Base-by-base conservation (phyloP, 495 filamentous ascomycete genomes). In the Xylaria curta region DNA sequence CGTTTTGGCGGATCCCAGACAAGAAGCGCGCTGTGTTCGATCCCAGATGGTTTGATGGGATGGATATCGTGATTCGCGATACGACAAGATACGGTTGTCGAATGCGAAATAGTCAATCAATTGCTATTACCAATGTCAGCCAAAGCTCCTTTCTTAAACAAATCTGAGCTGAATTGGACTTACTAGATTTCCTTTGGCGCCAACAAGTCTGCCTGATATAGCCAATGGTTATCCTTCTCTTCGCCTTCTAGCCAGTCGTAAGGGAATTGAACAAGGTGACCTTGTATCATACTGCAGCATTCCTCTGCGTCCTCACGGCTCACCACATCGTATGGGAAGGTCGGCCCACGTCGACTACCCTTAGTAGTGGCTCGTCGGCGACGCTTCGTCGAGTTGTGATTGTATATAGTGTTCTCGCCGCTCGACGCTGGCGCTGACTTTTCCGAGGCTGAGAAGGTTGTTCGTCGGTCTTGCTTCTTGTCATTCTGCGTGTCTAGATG, bases 161-260 rank as follows among this genome's bases (percentile, higher is more conserved):
- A 17, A 19, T 8, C 10, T 0, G 36, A 17, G 44, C 6, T 4
- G 17, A 15, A 38, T 38, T 31, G 36, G 8, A 70, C 94, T 89
- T 88, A 97, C 95, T 98, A 99, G 71, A 99, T 99, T 83, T 97
- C 93, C 82, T 98, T 85, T 63, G 96, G 96, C 73, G 96, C 97
- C 78, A 99, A 89, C 77, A 96, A 92, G 80, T 99, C 96, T 59
- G 98, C 91, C 80, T 93, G 93, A 80, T 98, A 98, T 60, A 98
- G 89, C 97, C 97, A 99, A 78, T 97, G 97, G 49, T 94, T 94
- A 73, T 92, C 93, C 75, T 91, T 88, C 83, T 98, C 96, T 82
- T 98, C 97, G 74, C 90, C 91, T 66, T 88, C 87, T 60, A 99
- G 88, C 94, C 97, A 99, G 70, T 99, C 93, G 78, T 97, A 96